Evolutionary conservation across 192 early-diverging fungal genomes (phyloP).

Genomic region (Coemansia sp.): DNA sequence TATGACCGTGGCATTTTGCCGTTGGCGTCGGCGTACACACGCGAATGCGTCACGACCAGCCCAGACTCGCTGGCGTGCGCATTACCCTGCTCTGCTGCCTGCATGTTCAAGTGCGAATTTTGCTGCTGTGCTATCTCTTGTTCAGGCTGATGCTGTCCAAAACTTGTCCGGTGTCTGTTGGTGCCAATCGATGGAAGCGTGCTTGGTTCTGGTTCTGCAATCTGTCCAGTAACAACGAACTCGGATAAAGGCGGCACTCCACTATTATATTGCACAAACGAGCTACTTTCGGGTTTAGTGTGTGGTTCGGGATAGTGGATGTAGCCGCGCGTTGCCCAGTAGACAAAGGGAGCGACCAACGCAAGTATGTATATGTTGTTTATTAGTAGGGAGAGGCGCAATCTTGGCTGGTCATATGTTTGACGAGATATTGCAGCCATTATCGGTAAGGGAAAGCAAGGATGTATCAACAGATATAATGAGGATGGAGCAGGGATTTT

Average conservation of each 20-base stretch:
- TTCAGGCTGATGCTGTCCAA: conserved; percentile 18
- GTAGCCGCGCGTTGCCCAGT: conserved; percentile 21
- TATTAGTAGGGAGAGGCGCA: conserved; percentile 12
- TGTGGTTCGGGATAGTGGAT: neutral
- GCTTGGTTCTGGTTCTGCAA: conserved; percentile 5
- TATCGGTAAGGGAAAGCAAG: neutral
- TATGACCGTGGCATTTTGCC: conserved; percentile 78
- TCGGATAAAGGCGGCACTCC: conserved; percentile 1
- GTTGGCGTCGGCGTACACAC: conserved; percentile 92
- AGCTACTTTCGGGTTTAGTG: conserved; percentile 8
- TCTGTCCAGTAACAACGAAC: conserved; percentile 5
- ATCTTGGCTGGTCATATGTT: neutral
- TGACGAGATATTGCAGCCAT: neutral
- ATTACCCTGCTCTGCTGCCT: conserved; percentile 26
- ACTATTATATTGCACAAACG: conserved; percentile 6
- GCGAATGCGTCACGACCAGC: conserved; percentile 62
- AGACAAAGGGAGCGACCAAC: conserved; percentile 13
- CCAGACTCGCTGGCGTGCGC: conserved; percentile 33
- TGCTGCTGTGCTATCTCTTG: neutral
- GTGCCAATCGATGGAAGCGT: neutral
- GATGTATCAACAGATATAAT: neutral
- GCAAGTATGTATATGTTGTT: conserved; percentile 24
- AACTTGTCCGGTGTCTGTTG: conserved; percentile 21
- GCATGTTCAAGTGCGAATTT: conserved; percentile 24
- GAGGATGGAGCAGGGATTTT: neutral